A percentile compares a stretch with the other conserved stretches of the same genome.
phyloP scores from a whole-genome alignment of 2,329 filamentous ascomycete genomes.

The Cladosporium colombiae region DNA sequence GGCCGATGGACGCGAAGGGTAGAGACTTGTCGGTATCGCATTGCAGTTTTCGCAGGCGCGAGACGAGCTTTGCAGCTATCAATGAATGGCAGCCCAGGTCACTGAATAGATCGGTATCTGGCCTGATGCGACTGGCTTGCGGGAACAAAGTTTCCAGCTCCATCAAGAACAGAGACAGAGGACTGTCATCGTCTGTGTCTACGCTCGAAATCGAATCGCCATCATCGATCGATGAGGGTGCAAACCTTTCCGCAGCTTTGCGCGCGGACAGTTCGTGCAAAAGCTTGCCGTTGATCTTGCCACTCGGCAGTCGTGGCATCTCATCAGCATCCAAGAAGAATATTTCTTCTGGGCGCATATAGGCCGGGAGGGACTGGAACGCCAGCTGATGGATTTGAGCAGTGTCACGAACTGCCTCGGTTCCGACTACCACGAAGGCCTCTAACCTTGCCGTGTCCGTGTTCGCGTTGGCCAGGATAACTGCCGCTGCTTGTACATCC shows the following conservation, averaged over 20 bases:
- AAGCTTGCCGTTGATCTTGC: slow-evolving; percentile 31
- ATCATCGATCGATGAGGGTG: not conserved
- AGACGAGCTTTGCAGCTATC: slow-evolving; percentile 52
- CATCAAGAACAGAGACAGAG: slow-evolving; percentile 21
- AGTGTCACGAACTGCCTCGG: slow-evolving; percentile 23
- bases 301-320: slow-evolving; percentile 29
- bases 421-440: slow-evolving; percentile 28
- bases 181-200: slow-evolving; percentile 4
- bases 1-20: slow-evolving; percentile 29
- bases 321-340: slow-evolving; percentile 27
- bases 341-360: slow-evolving; percentile 31
- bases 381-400: slow-evolving; percentile 25
- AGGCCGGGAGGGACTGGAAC: slow-evolving; percentile 27
- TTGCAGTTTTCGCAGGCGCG: slow-evolving; percentile 23
- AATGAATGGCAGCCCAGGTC: slow-evolving; percentile 76
- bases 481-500: slow-evolving; percentile 60
- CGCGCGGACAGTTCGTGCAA: slow-evolving; percentile 27
- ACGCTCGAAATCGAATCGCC: not conserved
- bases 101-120: slow-evolving; percentile 64
- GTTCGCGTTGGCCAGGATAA: slow-evolving; percentile 29
- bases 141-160: slow-evolving; percentile 46
- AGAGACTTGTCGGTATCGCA: slow-evolving; percentile 19
- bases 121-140: slow-evolving; percentile 40
- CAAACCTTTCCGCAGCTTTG: slow-evolving; percentile 21
- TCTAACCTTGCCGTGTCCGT: slow-evolving; percentile 27